phyloP scores from a whole-genome alignment of 305 asterid genomes.

The Monarda citriodora region DNA sequence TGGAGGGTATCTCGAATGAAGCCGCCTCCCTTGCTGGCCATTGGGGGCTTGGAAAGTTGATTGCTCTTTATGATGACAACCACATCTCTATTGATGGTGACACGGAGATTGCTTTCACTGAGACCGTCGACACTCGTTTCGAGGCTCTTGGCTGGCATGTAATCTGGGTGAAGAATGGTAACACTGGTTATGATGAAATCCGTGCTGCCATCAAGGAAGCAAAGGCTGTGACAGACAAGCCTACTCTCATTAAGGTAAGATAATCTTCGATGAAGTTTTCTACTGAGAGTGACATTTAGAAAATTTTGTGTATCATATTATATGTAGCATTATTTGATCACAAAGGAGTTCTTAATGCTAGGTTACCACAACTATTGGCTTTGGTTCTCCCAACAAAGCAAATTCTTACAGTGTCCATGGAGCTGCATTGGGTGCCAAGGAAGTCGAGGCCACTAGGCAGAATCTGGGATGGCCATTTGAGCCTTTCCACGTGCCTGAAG shows the following conservation, averaged over 20 bases:
- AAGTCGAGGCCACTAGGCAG: constrained; percentile 95
- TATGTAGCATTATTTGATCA: constrained; percentile 3
- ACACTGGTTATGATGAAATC: constrained; percentile 94
- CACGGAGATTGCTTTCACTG: constrained; percentile 97
- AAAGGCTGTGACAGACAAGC: constrained; percentile 93
- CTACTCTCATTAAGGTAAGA: constrained; percentile 92
- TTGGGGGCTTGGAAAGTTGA: constrained; percentile 99
- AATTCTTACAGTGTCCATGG: constrained; percentile 98
- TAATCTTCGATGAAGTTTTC: neutral
- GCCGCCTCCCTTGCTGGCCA: constrained; percentile 98
- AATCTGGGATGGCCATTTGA: constrained; percentile 97
- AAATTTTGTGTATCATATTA: neutral
- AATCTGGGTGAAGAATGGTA: constrained; percentile 89
- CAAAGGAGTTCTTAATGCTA: constrained; percentile 25
- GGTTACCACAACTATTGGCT: constrained; percentile 98
- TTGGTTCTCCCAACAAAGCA: constrained; percentile 96
- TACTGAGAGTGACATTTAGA: no score
- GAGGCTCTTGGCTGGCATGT: constrained; percentile 96
- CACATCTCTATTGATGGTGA: constrained; percentile 99
- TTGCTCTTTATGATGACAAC: constrained; percentile 97
- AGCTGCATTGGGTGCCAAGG: constrained; percentile 94
- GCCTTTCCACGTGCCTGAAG: constrained; percentile 99
- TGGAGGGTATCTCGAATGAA: constrained; percentile 99
- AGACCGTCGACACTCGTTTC: constrained; percentile 79
- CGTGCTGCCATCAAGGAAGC: constrained; percentile 99